Percentiles rank a stretch among this genome's conserved stretches.
Conservation (phyloP, 2,329 filamentous ascomycete genomes). For the Nemania bipapillata region DNA sequence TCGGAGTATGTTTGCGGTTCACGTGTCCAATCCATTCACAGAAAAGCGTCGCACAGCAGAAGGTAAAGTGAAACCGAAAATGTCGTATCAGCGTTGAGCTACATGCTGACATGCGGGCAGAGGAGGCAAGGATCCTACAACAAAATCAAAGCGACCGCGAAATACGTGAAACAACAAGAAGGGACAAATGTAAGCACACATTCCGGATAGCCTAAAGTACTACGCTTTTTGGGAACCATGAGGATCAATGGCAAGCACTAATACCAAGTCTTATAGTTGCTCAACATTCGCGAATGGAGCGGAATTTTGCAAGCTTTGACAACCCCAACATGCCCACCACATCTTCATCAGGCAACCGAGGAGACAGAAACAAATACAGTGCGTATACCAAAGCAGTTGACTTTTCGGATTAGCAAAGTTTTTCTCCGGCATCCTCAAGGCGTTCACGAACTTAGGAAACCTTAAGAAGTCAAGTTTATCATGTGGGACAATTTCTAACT, state of each 20-base stretch:
- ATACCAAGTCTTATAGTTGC: conserved; percentile 30
- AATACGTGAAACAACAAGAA: conserved; percentile 71
- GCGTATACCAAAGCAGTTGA: conserved; percentile 1
- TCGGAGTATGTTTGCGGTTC: conserved; percentile 88
- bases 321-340: conserved; percentile 40
- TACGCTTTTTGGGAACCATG: background rate
- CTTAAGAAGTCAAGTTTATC: background rate
- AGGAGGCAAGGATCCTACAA: conserved; percentile 47
- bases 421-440: no score
- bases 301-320: conserved; percentile 58
- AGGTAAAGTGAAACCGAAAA: conserved; percentile 21
- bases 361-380: conserved; percentile 75
- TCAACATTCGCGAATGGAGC: conserved; percentile 65
- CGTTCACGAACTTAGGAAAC: no score
- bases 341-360: conserved; percentile 56
- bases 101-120: conserved; percentile 42
- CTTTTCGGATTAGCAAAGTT: no score
- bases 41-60: conserved; percentile 71
- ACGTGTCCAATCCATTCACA: conserved; percentile 82
- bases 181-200: conserved; percentile 58
- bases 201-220: background rate
- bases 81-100: background rate
- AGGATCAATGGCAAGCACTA: conserved; percentile 1
- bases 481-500: conserved; percentile 11
- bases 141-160: conserved; percentile 70